Conservation (phyloP, 768 basidiomycete genomes). For the Leccinellum albellum region DNA sequence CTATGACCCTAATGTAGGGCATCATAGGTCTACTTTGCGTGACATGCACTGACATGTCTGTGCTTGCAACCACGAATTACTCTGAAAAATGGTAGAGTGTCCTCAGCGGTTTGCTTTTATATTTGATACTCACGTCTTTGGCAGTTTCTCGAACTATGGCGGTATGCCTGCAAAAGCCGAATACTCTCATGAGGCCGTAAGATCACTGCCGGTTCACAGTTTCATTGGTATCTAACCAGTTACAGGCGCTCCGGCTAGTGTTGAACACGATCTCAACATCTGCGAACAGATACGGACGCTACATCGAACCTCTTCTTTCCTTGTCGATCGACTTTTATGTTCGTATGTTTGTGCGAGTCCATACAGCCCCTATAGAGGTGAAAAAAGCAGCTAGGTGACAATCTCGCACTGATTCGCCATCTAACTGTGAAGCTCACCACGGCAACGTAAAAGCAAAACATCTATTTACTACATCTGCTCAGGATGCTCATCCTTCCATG, state of each 20-base stretch:
- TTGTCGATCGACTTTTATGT: constrained; percentile 98
- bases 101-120: not conserved
- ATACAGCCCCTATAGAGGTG: constrained; percentile 72
- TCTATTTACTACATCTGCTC: constrained; percentile 82
- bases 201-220: constrained; percentile 21
- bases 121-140: not conserved
- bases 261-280: constrained; percentile 81
- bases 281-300: constrained; percentile 88
- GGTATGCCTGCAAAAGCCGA: constrained; percentile 88
- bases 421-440: constrained; percentile 2
- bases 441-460: constrained; percentile 59
- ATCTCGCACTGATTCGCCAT: not conserved
- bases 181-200: constrained; percentile 89
- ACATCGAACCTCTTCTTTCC: constrained; percentile 83
- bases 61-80: constrained; percentile 90
- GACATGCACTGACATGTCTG: constrained; percentile 94
- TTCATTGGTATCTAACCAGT: constrained; percentile 1
- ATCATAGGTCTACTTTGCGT: constrained; percentile 75
- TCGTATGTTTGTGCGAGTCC: constrained; percentile 81
- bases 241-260: constrained; percentile 85
- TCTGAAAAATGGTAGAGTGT: constrained; percentile 85
- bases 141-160: constrained; percentile 92
- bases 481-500: constrained; percentile 76
- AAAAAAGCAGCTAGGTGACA: constrained; percentile 78
- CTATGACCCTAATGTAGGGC: constrained; percentile 1